These are phyloP conservation scores for Hymenochaete sp. DNA, from an alignment of 1,284 basidiomycete species.

Conservation along the genomic window DNA sequence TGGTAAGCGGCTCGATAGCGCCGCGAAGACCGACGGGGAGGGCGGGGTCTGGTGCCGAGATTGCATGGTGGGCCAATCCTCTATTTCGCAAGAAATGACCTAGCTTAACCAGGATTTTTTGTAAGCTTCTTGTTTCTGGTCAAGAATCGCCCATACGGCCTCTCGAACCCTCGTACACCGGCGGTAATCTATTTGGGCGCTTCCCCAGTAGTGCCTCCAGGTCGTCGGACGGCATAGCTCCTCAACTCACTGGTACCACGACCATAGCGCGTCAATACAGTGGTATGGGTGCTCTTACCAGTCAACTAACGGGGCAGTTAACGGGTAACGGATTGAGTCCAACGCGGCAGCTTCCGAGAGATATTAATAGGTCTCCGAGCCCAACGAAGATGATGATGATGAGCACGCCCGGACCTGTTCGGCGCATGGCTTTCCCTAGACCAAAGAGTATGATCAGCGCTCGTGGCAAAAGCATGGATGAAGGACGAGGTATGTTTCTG, in stretches of 20 bases:
- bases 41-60: conserved; percentile 76
- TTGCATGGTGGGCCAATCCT: conserved; percentile 49
- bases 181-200: conserved; percentile 20
- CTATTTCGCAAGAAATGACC: conserved; percentile 7
- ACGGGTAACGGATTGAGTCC: conserved; percentile 61
- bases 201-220: conserved; percentile 22
- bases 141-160: conserved; percentile 42
- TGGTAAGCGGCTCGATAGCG: conserved; percentile 72
- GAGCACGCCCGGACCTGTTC: conserved; percentile 1
- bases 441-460: conserved; percentile 60
- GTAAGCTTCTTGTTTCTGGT: conserved; percentile 48
- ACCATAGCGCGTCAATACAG: conserved; percentile 70
- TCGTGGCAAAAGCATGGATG: conserved; percentile 49
- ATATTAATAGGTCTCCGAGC: conserved; percentile 26
- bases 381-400: conserved; percentile 45
- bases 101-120: conserved; percentile 6
- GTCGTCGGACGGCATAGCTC: conserved; percentile 26
- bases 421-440: conserved; percentile 28
- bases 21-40: conserved; percentile 62
- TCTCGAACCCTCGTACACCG: conserved; percentile 40
- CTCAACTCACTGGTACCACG: conserved; percentile 59
- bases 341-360: conserved; percentile 37
- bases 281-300: conserved; percentile 39
- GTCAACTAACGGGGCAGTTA: conserved; percentile 42
- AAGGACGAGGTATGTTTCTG: conserved; percentile 57